Evolutionary conservation across 2,329 filamentous ascomycete species (phyloP).

Genomic region (Sphaerulina vaccinii): DNA sequence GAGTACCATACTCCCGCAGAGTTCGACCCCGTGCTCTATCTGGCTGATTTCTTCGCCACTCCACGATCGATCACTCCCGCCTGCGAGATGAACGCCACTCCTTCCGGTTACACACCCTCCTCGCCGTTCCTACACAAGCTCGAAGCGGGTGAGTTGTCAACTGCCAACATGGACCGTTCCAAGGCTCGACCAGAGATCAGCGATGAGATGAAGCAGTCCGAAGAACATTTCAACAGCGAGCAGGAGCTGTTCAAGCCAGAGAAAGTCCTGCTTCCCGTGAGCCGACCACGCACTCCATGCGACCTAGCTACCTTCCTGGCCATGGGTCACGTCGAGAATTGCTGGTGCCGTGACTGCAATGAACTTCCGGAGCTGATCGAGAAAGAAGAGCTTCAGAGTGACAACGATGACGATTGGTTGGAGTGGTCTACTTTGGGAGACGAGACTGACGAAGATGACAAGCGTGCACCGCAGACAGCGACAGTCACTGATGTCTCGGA

Average conservation of each 20-base stretch:
- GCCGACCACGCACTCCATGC: constrained; percentile 18
- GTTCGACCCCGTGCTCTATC: constrained; percentile 23
- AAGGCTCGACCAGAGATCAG: background rate
- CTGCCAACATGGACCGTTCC: background rate
- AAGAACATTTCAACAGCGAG: constrained; percentile 31
- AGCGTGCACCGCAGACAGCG: background rate
- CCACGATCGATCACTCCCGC: background rate
- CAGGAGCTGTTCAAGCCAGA: constrained; percentile 28
- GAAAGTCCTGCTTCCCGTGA: constrained; percentile 13
- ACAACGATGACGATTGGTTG: constrained; percentile 28
- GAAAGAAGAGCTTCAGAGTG: constrained; percentile 14
- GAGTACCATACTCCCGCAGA: constrained; percentile 13
- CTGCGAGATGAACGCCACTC: constrained; percentile 24
- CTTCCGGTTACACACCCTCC: constrained; percentile 8
- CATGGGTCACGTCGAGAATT: constrained; percentile 33
- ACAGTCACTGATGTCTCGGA: constrained; percentile 3
- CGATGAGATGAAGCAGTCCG: constrained; percentile 22
- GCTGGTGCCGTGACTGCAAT: constrained; percentile 31
- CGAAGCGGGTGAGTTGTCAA: background rate
- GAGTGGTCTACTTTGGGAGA: constrained; percentile 19
- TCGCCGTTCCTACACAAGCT: background rate
- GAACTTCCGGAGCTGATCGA: constrained; percentile 25
- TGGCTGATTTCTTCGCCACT: constrained; percentile 20
- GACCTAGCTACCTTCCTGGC: constrained; percentile 32
- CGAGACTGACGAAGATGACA: constrained; percentile 6